Percentiles rank a stretch among this genome's conserved stretches.
Conservation (phyloP, 2,329 filamentous ascomycete genomes). For the Fusarium sp. region DNA sequence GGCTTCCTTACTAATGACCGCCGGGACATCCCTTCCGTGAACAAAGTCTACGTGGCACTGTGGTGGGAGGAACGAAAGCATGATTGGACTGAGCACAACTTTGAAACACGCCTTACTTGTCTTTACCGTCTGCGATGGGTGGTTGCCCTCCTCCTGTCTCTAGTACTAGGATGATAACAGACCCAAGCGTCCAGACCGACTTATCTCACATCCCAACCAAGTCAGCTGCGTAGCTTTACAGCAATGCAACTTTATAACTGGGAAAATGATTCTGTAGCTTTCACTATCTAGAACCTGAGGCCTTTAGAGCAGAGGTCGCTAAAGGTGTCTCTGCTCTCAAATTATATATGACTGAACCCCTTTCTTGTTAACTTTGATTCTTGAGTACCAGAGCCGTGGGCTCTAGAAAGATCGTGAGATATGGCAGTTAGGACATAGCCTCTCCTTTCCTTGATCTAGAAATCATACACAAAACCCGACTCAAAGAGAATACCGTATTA, state of each 20-base stretch:
- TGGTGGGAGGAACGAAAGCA: not conserved
- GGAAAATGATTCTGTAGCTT: too few species aligned
- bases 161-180: too few species aligned
- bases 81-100: not conserved
- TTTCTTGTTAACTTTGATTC: not conserved
- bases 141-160: too few species aligned
- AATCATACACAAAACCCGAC: not conserved
- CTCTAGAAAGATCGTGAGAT: not conserved
- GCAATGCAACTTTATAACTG: too few species aligned
- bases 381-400: accelerated
- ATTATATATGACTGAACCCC: not conserved
- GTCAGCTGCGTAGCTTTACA: too few species aligned
- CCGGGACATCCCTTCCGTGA: not conserved
- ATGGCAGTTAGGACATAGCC: not conserved
- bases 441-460: not conserved
- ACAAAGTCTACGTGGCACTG: not conserved
- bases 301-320: too few species aligned
- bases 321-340: not conserved
- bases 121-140: too few species aligned
- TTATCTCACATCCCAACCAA: too few species aligned
- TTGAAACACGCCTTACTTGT: too few species aligned
- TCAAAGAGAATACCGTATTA: not conserved
- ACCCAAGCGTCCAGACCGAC: too few species aligned
- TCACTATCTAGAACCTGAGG: too few species aligned
- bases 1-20: too few species aligned